These are phyloP conservation scores for Tothia fuscella DNA, from an alignment of 2,329 filamentous ascomycete genomes.

Conservation along the genomic window DNA sequence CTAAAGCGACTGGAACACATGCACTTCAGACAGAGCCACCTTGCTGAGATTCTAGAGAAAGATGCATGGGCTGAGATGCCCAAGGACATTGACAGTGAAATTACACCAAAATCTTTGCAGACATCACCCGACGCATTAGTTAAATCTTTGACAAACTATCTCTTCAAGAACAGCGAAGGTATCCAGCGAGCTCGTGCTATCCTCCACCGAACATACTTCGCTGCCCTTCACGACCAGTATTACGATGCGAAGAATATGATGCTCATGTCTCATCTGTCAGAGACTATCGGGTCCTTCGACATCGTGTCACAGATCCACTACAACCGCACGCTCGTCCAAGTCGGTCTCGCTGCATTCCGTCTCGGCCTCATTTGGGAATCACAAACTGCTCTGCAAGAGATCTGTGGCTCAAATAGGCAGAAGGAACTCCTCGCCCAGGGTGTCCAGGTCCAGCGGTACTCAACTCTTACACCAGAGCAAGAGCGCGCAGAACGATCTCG, in stretches of 20 bases:
- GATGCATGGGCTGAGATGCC: conserved; percentile 81
- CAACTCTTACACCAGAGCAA: conserved; percentile 91
- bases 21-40: conserved; percentile 96
- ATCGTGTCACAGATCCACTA: conserved; percentile 96
- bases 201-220: conserved; percentile 97
- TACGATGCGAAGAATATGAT: conserved; percentile 98
- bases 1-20: conserved; percentile 93
- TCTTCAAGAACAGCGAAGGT: conserved; percentile 88
- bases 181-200: conserved; percentile 94
- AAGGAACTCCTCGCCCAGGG: conserved; percentile 97
- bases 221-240: conserved; percentile 94
- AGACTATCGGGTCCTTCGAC: conserved; percentile 94
- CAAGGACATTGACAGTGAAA: conserved; percentile 56
- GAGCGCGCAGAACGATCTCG: conserved; percentile 94
- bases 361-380: conserved; percentile 94
- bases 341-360: conserved; percentile 95
- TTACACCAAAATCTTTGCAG: conserved; percentile 61
- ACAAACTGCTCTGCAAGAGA: conserved; percentile 94
- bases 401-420: conserved; percentile 92
- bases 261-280: conserved; percentile 98
- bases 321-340: conserved; percentile 95
- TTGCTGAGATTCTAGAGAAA: conserved; percentile 87
- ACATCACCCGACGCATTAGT: conserved; percentile 65
- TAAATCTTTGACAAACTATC: conserved; percentile 81
- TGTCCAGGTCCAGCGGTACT: conserved; percentile 96